These are phyloP conservation scores for Cicer chorassanicum DNA, from an alignment of 306 rosid species.

Conservation along the genomic window DNA sequence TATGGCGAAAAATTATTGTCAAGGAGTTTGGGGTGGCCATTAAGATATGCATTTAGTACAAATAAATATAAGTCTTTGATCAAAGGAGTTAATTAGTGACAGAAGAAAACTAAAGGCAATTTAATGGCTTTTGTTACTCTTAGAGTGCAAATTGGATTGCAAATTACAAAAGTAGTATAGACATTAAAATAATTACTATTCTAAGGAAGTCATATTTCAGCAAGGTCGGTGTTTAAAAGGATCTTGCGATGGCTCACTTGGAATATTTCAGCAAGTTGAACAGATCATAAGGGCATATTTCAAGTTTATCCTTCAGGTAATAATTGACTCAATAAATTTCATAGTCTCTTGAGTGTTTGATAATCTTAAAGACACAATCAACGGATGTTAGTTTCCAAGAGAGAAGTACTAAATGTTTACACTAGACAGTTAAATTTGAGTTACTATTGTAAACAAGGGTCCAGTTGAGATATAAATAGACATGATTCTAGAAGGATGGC, in stretches of 20 bases:
- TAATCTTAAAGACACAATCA: constrained; percentile 39
- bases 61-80: neutral
- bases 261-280: constrained; percentile 41
- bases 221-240: constrained; percentile 46
- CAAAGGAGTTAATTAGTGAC: neutral
- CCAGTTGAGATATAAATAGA: too few relatives aligned
- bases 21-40: neutral
- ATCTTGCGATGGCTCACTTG: constrained; percentile 42
- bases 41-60: neutral
- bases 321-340: constrained; percentile 22
- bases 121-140: too few relatives aligned
- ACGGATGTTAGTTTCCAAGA: too few relatives aligned
- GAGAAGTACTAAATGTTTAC: too few relatives aligned
- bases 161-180: too few relatives aligned
- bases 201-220: too few relatives aligned
- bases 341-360: constrained; percentile 47
- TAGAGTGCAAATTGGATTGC: too few relatives aligned
- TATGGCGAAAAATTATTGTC: constrained; percentile 21
- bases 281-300: constrained; percentile 44
- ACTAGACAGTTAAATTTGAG: too few relatives aligned
- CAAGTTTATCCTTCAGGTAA: constrained; percentile 41
- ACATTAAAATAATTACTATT: too few relatives aligned
- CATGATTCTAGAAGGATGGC: too few relatives aligned
- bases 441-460: too few relatives aligned
- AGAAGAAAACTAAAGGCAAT: too few relatives aligned